Evolutionary conservation across 371 early-diverging fungal species (phyloP), one percentile per base, ranked within the genome.

Genomic region (Phascolomyces articulosus): DNA sequence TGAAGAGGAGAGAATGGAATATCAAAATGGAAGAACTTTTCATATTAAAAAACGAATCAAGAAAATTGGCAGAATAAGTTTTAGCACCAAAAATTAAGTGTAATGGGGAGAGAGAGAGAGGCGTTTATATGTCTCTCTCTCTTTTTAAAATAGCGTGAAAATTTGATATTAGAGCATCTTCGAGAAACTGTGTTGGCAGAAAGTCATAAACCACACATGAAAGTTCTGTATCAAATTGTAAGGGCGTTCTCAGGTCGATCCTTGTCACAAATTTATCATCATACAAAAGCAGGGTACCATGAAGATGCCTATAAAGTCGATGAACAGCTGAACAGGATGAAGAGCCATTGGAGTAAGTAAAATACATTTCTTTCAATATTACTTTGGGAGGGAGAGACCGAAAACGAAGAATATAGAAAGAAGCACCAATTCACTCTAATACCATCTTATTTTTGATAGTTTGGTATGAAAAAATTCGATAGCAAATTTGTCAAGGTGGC

Each of bases 21-120:
- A 44, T 65, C 47, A 59, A 59, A 18, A 54, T 28, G 8, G 55
- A 41, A 4, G n/a, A 15, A 2, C 40, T 49, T 23, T 65, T 20
- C 38, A 44, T 11, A 24, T 65, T 23, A 60, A 65, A 60, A 65
- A 65, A 44, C 65, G 65, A 13, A 59, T 65, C 20, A 65, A 65
- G 21, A 65, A 65, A n/a, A 40, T 65, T 7, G 34, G 54, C 9
- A 31, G 65, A 40, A 60, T 65, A 60, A 65, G 49, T 6, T 20
- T 4, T 18, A 13, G 2, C 21, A 24, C 4, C 9, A 29, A 56
- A 40, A n/a, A 20, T 27, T 40, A 34, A 29, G 38, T 9, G 15
- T 15, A 29, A 18, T 26, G 34, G 34, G 34, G 11, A 34, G 34
- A 34, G 0, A 0, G 34, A 34, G 34, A 2, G 6, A 9, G 6